Conservation (phyloP, 371 early-diverging fungal genomes). For the Quaeritorhiza haematococci region DNA sequence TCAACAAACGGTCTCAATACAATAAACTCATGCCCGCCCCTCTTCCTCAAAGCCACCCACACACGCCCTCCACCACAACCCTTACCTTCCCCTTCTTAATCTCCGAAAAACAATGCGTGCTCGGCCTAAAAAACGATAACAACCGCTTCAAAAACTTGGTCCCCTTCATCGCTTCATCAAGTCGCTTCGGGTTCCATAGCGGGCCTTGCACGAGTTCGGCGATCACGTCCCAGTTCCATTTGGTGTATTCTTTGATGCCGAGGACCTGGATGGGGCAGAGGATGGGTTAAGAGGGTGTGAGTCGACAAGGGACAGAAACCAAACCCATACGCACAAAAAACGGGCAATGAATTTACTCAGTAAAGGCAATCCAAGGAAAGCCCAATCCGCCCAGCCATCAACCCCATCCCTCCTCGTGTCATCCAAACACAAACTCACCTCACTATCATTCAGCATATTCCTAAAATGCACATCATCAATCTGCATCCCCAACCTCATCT, state of each 20-base stretch:
- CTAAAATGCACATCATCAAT: slow-evolving; percentile 68
- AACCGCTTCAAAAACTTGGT: slow-evolving; percentile 74
- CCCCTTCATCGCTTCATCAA: slow-evolving; percentile 73
- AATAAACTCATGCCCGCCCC: background rate
- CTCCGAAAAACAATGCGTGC: slow-evolving; percentile 67
- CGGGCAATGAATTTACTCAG: too few species aligned
- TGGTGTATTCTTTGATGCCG: slow-evolving; percentile 65
- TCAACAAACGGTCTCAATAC: background rate
- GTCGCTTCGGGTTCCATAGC: slow-evolving; percentile 59
- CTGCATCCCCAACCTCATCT: slow-evolving; percentile 61
- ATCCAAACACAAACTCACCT: slow-evolving; percentile 46
- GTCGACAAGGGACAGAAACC: too few species aligned
- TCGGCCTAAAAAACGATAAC: slow-evolving; percentile 70
- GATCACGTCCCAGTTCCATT: slow-evolving; percentile 82
- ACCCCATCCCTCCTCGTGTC: too few species aligned
- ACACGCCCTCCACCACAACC: too few species aligned
- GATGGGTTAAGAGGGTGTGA: too few species aligned
- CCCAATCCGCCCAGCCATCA: too few species aligned
- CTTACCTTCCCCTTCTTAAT: slow-evolving; percentile 44
- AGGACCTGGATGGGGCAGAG: slow-evolving; percentile 48
- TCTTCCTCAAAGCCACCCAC: too few species aligned
- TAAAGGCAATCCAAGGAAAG: too few species aligned
- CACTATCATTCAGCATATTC: slow-evolving; percentile 60
- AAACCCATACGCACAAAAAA: too few species aligned
- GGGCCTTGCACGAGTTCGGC: slow-evolving; percentile 73